phyloP scores from a whole-genome alignment of 225 moss, liverwort and hornwort genomes.

The Sphagnum tenellum region DNA sequence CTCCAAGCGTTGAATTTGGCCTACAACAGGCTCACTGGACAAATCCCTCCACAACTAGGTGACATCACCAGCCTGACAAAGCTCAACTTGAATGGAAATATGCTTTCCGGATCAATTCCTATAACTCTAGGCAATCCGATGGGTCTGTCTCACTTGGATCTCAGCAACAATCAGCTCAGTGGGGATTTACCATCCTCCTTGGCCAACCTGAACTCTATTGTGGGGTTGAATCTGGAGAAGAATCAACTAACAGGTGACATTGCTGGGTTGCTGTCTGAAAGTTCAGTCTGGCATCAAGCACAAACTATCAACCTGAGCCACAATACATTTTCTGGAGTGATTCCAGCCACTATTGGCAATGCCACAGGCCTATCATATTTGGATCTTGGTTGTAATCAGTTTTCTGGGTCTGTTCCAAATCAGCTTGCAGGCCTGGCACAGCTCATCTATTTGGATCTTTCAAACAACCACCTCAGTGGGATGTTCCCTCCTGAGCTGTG shows the following conservation, averaged over 20 bases:
- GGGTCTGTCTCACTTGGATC: conserved; percentile 31
- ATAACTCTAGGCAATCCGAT: conserved; percentile 36
- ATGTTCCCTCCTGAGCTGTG: conserved; percentile 39
- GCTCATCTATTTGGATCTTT: conserved; percentile 41
- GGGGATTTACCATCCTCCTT: conserved; percentile 52
- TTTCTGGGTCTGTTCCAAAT: conserved; percentile 43
- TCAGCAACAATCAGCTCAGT: conserved; percentile 32
- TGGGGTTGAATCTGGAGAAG: conserved; percentile 38
- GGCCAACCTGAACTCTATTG: conserved; percentile 54
- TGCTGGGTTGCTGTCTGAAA: conserved; percentile 41
- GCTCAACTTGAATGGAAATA: conserved; percentile 43
- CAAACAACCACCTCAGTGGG: conserved; percentile 48
- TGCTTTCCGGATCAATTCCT: conserved; percentile 42
- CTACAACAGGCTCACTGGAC: conserved; percentile 37
- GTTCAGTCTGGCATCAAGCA: conserved; percentile 42
- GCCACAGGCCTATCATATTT: conserved; percentile 44
- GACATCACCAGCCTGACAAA: conserved; percentile 28
- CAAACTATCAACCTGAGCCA: conserved; percentile 35
- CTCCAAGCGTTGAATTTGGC: conserved; percentile 45
- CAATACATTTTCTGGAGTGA: conserved; percentile 37
- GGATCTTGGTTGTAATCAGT: conserved; percentile 34
- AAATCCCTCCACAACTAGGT: conserved; percentile 33
- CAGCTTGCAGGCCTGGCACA: conserved; percentile 41
- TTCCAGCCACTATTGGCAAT: conserved; percentile 39
- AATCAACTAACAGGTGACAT: conserved; percentile 51